Evolutionary conservation across 2,329 filamentous ascomycete species (phyloP).

Genomic region (Fusarium cyanostomum): DNA sequence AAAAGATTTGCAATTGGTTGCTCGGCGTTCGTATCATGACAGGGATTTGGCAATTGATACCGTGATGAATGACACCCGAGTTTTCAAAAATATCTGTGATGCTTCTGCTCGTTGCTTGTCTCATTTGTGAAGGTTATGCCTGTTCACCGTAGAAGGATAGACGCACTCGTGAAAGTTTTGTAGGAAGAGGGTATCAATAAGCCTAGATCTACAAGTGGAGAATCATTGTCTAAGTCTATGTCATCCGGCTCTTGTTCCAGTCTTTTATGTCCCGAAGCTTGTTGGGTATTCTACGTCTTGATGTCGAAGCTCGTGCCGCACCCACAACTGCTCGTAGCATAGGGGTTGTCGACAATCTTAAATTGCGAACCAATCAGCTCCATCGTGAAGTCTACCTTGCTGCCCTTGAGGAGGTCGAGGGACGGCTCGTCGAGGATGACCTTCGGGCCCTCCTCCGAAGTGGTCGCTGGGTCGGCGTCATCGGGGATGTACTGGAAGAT

Average conservation of each 20-base stretch:
- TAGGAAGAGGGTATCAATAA: conserved; percentile 33
- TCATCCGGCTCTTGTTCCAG: background rate
- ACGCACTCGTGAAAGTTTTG: background rate
- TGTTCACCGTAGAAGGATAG: background rate
- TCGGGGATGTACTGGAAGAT: conserved; percentile 77
- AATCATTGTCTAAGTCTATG: conserved; percentile 17
- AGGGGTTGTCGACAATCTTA: conserved; percentile 93
- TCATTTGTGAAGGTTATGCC: background rate
- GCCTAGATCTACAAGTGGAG: conserved; percentile 20
- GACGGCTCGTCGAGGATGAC: conserved; percentile 90
- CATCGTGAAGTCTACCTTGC: conserved; percentile 95
- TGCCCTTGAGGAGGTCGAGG: conserved; percentile 87
- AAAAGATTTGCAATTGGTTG: conserved; percentile 50
- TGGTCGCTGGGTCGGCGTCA: conserved; percentile 46
- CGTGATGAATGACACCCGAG: conserved; percentile 54
- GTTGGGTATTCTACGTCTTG: conserved; percentile 62
- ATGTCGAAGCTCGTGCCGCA: conserved; percentile 99
- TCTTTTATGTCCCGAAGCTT: background rate
- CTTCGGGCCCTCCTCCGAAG: conserved; percentile 64
- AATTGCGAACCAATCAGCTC: conserved; percentile 92
- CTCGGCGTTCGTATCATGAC: conserved; percentile 55
- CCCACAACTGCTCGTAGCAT: conserved; percentile 92
- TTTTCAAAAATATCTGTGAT: conserved; percentile 45
- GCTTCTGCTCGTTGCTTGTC: background rate
- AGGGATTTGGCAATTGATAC: conserved; percentile 53